A percentile compares a stretch with the other conserved stretches of the same genome.
Evolutionary conservation across 345 rosid species (phyloP).

Genomic region (Passiflora organensis): DNA sequence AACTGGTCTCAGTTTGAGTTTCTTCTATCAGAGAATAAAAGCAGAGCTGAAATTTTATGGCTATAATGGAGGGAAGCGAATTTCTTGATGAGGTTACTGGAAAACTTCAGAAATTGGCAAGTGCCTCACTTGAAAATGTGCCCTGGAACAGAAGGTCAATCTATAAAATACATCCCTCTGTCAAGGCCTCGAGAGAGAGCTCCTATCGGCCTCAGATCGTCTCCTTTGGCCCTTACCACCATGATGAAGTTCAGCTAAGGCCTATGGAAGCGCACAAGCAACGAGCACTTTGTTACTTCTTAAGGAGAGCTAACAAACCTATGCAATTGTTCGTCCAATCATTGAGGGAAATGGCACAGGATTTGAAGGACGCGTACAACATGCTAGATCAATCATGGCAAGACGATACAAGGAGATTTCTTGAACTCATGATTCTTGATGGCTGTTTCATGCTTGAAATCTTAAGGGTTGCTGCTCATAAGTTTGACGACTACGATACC

Average conservation of each 20-base stretch:
- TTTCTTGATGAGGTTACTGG: slow-evolving; percentile 17
- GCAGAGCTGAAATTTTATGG: too few species aligned
- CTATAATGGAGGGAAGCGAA: background rate
- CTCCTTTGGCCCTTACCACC: slow-evolving; percentile 45
- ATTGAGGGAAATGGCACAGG: slow-evolving; percentile 16
- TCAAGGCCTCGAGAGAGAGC: slow-evolving; percentile 23
- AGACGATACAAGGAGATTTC: slow-evolving; percentile 12
- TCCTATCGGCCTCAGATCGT: slow-evolving; percentile 38
- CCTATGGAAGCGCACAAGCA: slow-evolving; percentile 43
- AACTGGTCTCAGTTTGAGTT: too few species aligned
- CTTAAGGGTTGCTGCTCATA: slow-evolving; percentile 10
- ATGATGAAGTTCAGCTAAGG: slow-evolving; percentile 19
- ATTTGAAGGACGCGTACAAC: slow-evolving; percentile 27
- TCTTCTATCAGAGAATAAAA: too few species aligned
- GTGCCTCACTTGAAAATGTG: slow-evolving; percentile 8
- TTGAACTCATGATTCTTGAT: slow-evolving; percentile 45
- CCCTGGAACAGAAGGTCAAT: slow-evolving; percentile 37
- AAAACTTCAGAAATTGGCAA: slow-evolving; percentile 12
- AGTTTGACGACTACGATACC: slow-evolving; percentile 24
- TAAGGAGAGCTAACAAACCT: slow-evolving; percentile 24
- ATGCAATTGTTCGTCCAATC: slow-evolving; percentile 14
- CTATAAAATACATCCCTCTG: slow-evolving; percentile 30
- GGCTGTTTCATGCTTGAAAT: slow-evolving; percentile 56
- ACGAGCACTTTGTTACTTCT: slow-evolving; percentile 32
- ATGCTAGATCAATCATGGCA: slow-evolving; percentile 24